Evolutionary conservation across 495 filamentous ascomycete genomes (phyloP), one percentile per base, ranked within the genome.

Genomic region (Geoglossum glabrum): DNA sequence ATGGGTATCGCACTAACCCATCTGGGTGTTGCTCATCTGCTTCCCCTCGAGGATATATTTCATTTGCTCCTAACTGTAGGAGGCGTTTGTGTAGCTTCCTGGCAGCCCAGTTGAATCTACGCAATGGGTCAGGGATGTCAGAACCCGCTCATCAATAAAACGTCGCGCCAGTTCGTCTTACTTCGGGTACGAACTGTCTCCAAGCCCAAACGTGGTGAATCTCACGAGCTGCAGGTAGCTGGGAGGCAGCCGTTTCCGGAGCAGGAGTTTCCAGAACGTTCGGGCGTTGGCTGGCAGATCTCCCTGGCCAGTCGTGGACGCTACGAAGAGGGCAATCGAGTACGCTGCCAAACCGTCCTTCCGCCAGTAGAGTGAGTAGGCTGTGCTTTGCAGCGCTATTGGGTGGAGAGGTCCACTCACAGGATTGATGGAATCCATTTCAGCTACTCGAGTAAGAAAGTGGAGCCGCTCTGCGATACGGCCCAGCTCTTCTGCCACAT

Each of bases 221-320:
- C 73, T 72, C 21, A 93, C 71, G 25, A 73, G 71, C 19, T 69
- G 63, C 46, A 99, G 72, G 63, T 79, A 90, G 55, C 77, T 80
- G 23, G 78, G 70, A 30, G 81, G 80, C 31, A 99, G 78, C 61
- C 80, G 85, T 65, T 84, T 85, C 46, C 85, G 74, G 26, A 92
- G 73, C 51, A 99, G 75, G 46, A 79, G 82, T 64, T 79, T 88
- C 92, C 92, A 99, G 63, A 97, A 90, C 15, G 70, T 71, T 38
- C 78, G 73, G 10, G 81, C 78, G 73, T 96, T 96, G 17, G 72
- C 74, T 1, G 93, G 90, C 60, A 99, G 69, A 59, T 97, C 89
- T 8, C 92, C 92, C 69, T 99, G 93, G 6, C 92, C 92, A 1
- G 92, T 95, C 0, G 93, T 97, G 0, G 90, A 95, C 11, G 89